Base-by-base conservation (phyloP, 345 rosid species). In the Hirschfeldia incana region DNA sequence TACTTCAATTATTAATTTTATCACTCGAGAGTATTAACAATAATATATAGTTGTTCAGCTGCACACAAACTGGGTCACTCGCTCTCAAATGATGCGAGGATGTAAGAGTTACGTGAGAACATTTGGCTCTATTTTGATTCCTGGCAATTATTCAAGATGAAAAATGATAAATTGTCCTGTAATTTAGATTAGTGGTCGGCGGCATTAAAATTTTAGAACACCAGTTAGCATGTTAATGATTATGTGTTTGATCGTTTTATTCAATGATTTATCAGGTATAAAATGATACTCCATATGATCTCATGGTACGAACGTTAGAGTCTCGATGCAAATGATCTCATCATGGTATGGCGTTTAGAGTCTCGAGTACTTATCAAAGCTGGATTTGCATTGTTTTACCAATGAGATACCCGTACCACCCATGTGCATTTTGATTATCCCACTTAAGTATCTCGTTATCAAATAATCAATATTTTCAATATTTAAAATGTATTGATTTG, bases 281-380 rank as follows among this genome's bases (percentile, higher is more conserved):
- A 17, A 73, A 62, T 16, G 10, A 30, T 6, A 12, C 27, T 6
- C 34, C 6, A 11, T 6, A 58, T 12, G 75, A 58, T 34, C 51
- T 71, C 75, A 17, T 67, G 67, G 55, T 12, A 46, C 55, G 15
- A 46, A 13, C 13, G 13, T 4, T 12, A 46, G 55, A 4, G 15
- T 46, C 15, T 46, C n/a, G 5, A 46, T 46, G 16, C 55, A 46
- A 46, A 46, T 12, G 55, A 46, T 46, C 15, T 46, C 16, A 46
- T 12, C 16, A 46, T 46, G 55, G 37, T 76, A 69, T 62, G 63
- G 49, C 79, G 62, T 76, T 68, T 60, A 68, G 28, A 37, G 62
- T 68, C 68, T 30, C 59, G 42, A 36, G 58, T 75, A 37, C 29
- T 51, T 66, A 55, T 28, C 72, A 21, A 21, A 21, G 21, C 1